These are phyloP conservation scores for Mucor plumbeus DNA, from an alignment of 371 early-diverging fungal genomes.

Conservation along the genomic window DNA sequence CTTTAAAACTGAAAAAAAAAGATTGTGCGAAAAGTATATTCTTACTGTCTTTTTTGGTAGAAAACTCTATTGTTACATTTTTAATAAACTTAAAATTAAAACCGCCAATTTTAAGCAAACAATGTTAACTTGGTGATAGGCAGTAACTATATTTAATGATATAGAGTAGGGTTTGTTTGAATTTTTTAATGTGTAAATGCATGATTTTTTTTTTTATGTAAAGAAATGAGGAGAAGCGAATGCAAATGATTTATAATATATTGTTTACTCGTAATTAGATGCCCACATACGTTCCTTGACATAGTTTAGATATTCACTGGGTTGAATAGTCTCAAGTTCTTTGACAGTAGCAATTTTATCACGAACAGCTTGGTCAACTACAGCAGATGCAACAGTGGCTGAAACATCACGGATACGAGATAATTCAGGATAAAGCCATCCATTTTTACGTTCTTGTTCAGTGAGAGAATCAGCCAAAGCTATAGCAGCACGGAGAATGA, in stretches of 20 bases:
- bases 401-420: slow-evolving; percentile 84
- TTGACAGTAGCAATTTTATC: slow-evolving; percentile 58
- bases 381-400: slow-evolving; percentile 79
- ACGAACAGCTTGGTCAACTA: slow-evolving; percentile 68
- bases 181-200: neutral
- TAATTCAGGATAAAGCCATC: slow-evolving; percentile 81
- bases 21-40: neutral
- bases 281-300: slow-evolving; percentile 59
- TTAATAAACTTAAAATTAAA: neutral
- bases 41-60: neutral
- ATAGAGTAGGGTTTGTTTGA: neutral
- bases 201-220: neutral
- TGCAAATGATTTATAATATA: neutral
- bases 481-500: slow-evolving; percentile 81
- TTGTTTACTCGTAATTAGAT: slow-evolving; percentile 11
- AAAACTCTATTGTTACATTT: neutral
- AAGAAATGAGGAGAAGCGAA: neutral
- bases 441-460: slow-evolving; percentile 64
- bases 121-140: too few species aligned
- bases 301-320: slow-evolving; percentile 33
- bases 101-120: neutral
- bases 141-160: neutral
- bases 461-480: slow-evolving; percentile 82
- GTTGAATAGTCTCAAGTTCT: slow-evolving; percentile 33
- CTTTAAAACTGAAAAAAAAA: too few species aligned